Evolutionary conservation across 495 filamentous ascomycete species (phyloP), one percentile per base, ranked within the genome.

Genomic region (Penicilliopsis zonata): DNA sequence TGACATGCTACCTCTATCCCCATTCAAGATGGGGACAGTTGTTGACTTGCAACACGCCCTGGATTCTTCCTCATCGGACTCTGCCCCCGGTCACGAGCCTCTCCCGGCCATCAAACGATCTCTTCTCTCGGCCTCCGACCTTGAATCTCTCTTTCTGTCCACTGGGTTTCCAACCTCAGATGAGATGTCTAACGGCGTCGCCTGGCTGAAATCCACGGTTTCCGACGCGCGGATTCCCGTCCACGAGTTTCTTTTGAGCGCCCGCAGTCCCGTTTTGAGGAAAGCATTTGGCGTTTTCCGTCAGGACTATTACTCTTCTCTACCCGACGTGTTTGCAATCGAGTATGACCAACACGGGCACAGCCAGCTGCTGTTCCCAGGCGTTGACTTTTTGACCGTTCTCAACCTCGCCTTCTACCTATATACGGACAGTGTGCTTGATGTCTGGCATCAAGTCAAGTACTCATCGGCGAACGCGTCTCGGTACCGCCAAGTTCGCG

Each of bases 181-280:
- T 22, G 36, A 42, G 10, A 27, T 15, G 26, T 29, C 37, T 28
- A 42, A 24, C 2, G 67, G 63, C 30, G 59, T 63, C 29, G 37
- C 69, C 15, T 65, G 60, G 45, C 19, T 69, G 28, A 78, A 70
- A 1, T 77, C 71, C 16, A 63, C 69, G 0, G 47, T 61, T 13
- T 82, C 80, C 7, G 70, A 80, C 8, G 48, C 82, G 18, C 50
- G 53, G 23, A 75, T 98, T 19, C 86, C 90, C 12, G 64, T 82
- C n/a, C 88, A 95, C 50, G 72, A 76, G 30, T 90, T 85, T 51
- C 61, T 95, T 26, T 49, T 95, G 5, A 61, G 72, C 10, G 80
- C 74, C 1, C 69, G 90, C 31, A 94, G 85, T 38, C 57, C 68
- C 2, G 55, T 82, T 2, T 44, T 95, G 24, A 68, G 82, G 33